Conservation (phyloP, 345 rosid species). For the Toxicodendron radicans region DNA sequence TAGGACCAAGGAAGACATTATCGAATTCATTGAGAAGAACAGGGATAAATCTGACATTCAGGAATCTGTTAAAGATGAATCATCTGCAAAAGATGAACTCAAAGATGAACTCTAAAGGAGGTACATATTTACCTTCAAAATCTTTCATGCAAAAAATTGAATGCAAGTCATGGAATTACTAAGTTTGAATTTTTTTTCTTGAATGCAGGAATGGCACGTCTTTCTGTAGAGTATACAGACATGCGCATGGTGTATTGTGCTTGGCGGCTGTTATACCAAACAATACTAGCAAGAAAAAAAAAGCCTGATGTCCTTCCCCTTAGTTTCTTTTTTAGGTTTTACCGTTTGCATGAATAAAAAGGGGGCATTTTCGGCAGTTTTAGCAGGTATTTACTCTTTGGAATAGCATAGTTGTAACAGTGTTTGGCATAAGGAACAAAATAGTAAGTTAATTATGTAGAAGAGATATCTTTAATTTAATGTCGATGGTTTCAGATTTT, state of each 20-base stretch:
- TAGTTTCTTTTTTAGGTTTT: no score
- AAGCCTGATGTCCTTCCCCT: slow-evolving; percentile 17
- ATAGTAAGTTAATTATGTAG: not conserved
- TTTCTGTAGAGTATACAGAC: not conserved
- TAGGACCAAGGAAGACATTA: slow-evolving; percentile 80
- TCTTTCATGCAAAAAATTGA: not conserved
- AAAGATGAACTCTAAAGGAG: slow-evolving; percentile 71
- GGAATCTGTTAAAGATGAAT: slow-evolving; percentile 45
- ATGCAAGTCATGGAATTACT: not conserved
- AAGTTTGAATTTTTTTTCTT: not conserved
- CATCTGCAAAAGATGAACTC: slow-evolving; percentile 60
- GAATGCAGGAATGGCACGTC: slow-evolving; percentile 1
- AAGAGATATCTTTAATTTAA: not conserved
- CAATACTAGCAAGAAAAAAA: not conserved
- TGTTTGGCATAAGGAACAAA: not conserved
- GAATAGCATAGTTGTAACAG: slow-evolving; percentile 2
- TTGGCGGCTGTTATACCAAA: slow-evolving; percentile 12
- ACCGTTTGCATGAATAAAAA: slow-evolving; percentile 6
- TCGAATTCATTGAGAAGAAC: slow-evolving; percentile 82
- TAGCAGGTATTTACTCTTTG: not conserved
- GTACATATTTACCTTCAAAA: slow-evolving; percentile 11
- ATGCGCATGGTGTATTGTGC: not conserved
- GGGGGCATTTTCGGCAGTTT: slow-evolving; percentile 19
- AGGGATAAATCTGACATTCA: slow-evolving; percentile 42
- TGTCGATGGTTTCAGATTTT: not conserved